Percentiles rank a stretch among this genome's conserved stretches.
Conservation (phyloP, 139 green algal species). For the Coccomyxa sp. region DNA sequence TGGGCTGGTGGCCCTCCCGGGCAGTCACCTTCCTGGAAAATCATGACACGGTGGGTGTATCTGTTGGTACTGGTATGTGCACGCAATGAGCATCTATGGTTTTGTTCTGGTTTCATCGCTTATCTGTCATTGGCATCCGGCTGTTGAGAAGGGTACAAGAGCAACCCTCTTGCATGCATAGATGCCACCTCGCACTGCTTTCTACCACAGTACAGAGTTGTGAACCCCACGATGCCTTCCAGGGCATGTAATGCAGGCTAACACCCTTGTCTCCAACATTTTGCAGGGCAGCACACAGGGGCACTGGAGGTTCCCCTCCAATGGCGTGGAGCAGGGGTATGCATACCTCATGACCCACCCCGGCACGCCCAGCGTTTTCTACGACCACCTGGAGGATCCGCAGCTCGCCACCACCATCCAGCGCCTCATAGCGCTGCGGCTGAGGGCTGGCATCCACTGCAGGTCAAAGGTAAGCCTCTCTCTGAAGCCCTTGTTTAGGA, state of each 20-base stretch:
- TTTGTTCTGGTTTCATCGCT: no score
- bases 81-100: background rate
- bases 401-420: slow-evolving; percentile 27
- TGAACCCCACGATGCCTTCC: no score
- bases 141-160: background rate
- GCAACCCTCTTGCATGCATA: background rate
- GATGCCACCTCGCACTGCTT: background rate
- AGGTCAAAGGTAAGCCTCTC: slow-evolving; percentile 10
- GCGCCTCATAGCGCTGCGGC: slow-evolving; percentile 11
- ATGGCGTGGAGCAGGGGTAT: slow-evolving; percentile 71
- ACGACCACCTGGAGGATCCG: slow-evolving; percentile 66
- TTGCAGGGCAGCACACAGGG: slow-evolving; percentile 54
- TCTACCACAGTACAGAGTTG: no score
- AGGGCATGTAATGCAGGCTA: no score
- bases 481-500: background rate
- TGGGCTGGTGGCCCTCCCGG: slow-evolving; percentile 53
- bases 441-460: slow-evolving; percentile 35
- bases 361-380: slow-evolving; percentile 68
- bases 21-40: slow-evolving; percentile 78
- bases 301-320: slow-evolving; percentile 78
- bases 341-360: slow-evolving; percentile 96
- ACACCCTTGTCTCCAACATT: no score
- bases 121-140: no score
- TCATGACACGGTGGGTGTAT: slow-evolving; percentile 24
- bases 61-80: background rate